Base-by-base conservation (phyloP, 306 rosid genomes). In the Cicer arietinum region DNA sequence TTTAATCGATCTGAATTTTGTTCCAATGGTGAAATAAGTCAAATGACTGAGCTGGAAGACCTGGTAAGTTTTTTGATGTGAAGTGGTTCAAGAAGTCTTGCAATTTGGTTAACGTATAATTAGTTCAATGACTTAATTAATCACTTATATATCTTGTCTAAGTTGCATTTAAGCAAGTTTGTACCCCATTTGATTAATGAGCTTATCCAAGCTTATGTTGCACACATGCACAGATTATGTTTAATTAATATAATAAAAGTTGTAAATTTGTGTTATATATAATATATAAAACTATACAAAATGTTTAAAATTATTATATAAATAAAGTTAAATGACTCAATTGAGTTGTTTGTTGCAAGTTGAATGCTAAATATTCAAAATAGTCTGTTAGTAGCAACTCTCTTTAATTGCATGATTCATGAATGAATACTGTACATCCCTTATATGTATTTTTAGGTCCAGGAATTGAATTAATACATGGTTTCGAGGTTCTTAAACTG, bases 381-480 rank as follows among this genome's bases (percentile, higher is more conserved):
- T 51, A 39, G 10, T 18, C 37, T 30, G 10, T 7, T 17, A 30
- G 37, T 3, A 30, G 37, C 37, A 30, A 30, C 37, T 30, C 37
- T 30, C 37, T 30, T 30, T 30, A 30, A 30, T 30, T 30, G 37
- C 37, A 30, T 30, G 37, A 30, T 30, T 30, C 37, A 30, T 30
- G 37, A 30, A 30, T 30, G 37, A 30, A 30, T 30, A 30, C 5
- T 30, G 5, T 30, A 7, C 10, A 16, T 12, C 25, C 25, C 58
- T 52, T 6, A 30, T 52, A 52, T 52, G 25, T 52, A 52, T 5
- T 52, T 52, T 52, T 52, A 14, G 7, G 58, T 52, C 17, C 10
- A 61, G 39, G 7, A 17, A 47, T 68, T 58, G 73, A 11, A 40
- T 52, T 70, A 10, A n/a, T 69, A 54, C 74, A 13, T 52, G 64